Conservation (phyloP, 129 eudicot genomes). For the Arctium minus region DNA sequence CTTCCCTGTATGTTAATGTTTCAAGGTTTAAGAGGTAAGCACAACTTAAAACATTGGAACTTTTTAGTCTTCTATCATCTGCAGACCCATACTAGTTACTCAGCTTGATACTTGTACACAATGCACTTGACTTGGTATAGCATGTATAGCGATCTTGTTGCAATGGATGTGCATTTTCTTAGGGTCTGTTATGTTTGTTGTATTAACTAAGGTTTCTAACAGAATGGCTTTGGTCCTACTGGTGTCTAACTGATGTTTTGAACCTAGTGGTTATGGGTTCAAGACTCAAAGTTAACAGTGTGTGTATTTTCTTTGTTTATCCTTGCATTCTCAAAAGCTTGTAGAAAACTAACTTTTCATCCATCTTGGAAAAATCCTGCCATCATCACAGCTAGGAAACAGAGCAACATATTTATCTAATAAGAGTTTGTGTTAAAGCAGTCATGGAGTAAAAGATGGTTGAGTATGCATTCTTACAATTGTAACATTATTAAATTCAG, state of each 20-base stretch:
- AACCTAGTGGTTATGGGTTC: no score
- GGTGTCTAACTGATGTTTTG: no score
- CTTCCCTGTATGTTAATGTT: constrained; percentile 66
- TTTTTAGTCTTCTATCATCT: neutral
- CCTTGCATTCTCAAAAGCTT: neutral
- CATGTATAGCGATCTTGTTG: no score
- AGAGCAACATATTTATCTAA: neutral
- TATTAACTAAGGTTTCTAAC: no score
- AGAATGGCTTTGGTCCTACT: no score
- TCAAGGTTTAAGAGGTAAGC: constrained; percentile 69
- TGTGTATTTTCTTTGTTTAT: no score
- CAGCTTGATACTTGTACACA: no score
- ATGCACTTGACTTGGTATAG: no score
- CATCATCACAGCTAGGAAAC: neutral
- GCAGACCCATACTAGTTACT: no score
- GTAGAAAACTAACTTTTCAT: neutral
- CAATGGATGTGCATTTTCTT: no score
- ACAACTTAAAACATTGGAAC: neutral
- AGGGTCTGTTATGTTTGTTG: no score
- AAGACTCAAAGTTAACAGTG: no score
- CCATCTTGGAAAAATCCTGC: neutral
- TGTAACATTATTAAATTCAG: constrained; percentile 29
- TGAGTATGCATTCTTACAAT: neutral
- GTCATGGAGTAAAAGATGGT: neutral
- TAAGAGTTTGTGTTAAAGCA: neutral